Evolutionary conservation across 2,329 filamentous ascomycete species (phyloP), one percentile per base, ranked within the genome.

Genomic region (Colletotrichum navitas): DNA sequence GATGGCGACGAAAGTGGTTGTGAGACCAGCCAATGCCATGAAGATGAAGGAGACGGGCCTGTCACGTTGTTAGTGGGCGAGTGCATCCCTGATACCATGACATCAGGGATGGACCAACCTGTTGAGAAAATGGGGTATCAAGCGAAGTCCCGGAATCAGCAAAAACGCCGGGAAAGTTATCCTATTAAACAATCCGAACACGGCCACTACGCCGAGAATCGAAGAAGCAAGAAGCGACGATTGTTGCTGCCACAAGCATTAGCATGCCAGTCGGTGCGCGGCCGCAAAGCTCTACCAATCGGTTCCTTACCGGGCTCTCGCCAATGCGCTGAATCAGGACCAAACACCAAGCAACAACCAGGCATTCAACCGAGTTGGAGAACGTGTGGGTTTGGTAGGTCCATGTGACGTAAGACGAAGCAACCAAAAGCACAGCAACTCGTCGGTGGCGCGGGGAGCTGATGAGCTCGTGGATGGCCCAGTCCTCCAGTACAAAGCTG

Each of bases 381-480:
- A 99, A 98, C 16, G 96, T 98, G 82, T 99, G 96, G 24, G 94
- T 96, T 83, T 99, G 96, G 83, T 95, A 97, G 55, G 95, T 98
- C 95, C 96, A 99, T 59, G 96, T 99, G 76, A 98, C 95, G 83
- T 98, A 99, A 34, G 94, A 98, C 36, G 95, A 98, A 56, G 95
- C 94, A 72, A 98, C 93, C 68, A 99, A 87, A 56, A 97, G 86
- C 55, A 97, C 89, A 12, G 94, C 94, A 66, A 92, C 85, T 76
- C 89, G 89, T 74, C 94, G 91, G 77, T 89, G 86, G 72, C 91
- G 91, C 74, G 90, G 90, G 49, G 92, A 92, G 73, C 91, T 90
- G 66, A 98, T 91, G 74, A 98, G 87, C 81, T 99, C 96, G 84
- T 97, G 91, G 70, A 99, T 89, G 14, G 96, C 96, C 95, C 96